phyloP scores from a whole-genome alignment of 176 grass and related monocot species.

The Rhipidocladum racemiflorum region DNA sequence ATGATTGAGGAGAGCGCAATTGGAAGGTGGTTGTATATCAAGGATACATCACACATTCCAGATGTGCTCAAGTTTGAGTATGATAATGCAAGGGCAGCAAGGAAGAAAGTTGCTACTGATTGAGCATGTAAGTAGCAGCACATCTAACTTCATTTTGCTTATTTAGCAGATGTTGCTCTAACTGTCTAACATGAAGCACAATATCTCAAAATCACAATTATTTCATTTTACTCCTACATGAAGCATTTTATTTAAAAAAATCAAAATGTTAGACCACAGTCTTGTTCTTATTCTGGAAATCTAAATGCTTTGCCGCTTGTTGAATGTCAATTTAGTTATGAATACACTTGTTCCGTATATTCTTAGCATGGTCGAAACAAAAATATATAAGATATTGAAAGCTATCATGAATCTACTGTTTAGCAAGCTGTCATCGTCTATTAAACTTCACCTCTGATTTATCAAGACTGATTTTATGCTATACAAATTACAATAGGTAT shows the following conservation, averaged over 20 bases:
- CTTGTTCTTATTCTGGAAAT: neutral
- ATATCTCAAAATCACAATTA: neutral
- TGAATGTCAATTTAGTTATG: neutral
- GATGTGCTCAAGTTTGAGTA: slow-evolving; percentile 96
- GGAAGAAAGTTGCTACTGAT: slow-evolving; percentile 88
- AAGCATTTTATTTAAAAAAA: neutral
- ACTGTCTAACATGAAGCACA: neutral
- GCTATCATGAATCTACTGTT: neutral
- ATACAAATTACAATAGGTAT: neutral
- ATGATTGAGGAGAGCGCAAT: slow-evolving; percentile 82
- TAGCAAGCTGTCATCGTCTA: neutral
- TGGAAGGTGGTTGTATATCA: slow-evolving; percentile 78
- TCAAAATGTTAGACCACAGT: neutral
- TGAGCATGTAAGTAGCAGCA: slow-evolving; percentile 52
- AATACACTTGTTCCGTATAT: slow-evolving; percentile 14
- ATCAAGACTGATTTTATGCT: neutral
- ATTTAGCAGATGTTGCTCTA: neutral
- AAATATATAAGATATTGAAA: neutral
- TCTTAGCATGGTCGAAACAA: neutral
- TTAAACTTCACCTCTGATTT: slow-evolving; percentile 1
- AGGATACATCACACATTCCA: slow-evolving; percentile 91
- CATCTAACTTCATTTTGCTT: neutral
- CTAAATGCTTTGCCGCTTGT: slow-evolving; percentile 14
- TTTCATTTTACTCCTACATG: neutral
- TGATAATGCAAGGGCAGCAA: slow-evolving; percentile 87